These are phyloP conservation scores for Solanum pinnatisectum DNA, from an alignment of 257 asterid species.

Conservation along the genomic window DNA sequence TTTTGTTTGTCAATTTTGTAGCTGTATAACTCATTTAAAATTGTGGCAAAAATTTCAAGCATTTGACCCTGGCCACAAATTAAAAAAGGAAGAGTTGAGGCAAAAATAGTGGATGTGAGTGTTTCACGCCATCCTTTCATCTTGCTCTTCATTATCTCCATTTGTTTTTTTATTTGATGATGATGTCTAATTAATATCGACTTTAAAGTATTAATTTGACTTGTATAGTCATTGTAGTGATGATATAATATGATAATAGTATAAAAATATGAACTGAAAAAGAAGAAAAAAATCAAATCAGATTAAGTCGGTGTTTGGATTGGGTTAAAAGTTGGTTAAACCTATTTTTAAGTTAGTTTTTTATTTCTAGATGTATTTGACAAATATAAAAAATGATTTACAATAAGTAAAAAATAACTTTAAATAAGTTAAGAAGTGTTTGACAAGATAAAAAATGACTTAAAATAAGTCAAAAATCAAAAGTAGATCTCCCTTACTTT, in stretches of 20 bases:
- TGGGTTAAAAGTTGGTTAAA: too few relatives aligned
- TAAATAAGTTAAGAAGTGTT: too few relatives aligned
- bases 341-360: too few relatives aligned
- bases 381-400: too few relatives aligned
- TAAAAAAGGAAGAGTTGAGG: neutral
- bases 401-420: too few relatives aligned
- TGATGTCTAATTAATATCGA: neutral
- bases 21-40: neutral
- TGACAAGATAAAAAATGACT: too few relatives aligned
- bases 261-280: neutral
- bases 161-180: neutral
- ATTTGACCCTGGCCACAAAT: neutral
- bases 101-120: neutral
- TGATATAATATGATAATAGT: neutral
- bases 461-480: too few relatives aligned
- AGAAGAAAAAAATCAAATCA: neutral
- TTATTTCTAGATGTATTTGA: rapidly evolving
- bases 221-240: neutral
- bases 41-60: neutral
- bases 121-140: neutral
- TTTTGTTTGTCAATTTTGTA: neutral
- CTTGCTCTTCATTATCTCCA: neutral
- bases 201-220: neutral
- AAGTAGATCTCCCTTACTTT: too few relatives aligned
- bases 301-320: neutral